phyloP scores from a whole-genome alignment of 495 filamentous ascomycete species.

The Trichoderma reesei region DNA sequence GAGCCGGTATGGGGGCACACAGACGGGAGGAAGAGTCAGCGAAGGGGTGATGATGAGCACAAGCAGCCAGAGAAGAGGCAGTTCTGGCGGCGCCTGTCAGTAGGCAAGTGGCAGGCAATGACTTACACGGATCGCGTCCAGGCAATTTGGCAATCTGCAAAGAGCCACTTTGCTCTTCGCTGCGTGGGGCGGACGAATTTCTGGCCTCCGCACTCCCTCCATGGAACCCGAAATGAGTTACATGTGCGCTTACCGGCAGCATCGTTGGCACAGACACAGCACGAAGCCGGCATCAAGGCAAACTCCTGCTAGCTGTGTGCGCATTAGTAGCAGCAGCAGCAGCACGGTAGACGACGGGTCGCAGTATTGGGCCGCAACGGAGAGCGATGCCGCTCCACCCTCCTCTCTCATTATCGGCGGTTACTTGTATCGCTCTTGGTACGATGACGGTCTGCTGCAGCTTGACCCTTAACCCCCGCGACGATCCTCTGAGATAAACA shows the following conservation, averaged over 20 bases:
- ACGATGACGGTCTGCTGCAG: conserved; percentile 8
- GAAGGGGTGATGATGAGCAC: too few relatives aligned
- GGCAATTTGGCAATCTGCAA: not conserved
- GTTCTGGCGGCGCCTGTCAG: not conserved
- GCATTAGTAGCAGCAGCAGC: not conserved
- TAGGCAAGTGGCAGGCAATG: conserved; percentile 2
- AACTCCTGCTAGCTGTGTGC: not conserved
- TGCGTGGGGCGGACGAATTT: not conserved
- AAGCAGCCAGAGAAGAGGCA: not conserved
- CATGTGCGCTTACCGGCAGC: not conserved
- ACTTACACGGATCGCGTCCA: not conserved
- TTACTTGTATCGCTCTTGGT: not conserved
- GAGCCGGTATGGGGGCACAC: not conserved
- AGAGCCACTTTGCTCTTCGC: not conserved
- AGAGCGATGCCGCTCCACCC: not conserved
- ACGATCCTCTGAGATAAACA: conserved; percentile 2
- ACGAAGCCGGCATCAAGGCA: not conserved
- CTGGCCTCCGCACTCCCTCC: not conserved
- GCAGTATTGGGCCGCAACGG: not conserved
- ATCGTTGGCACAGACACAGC: not conserved
- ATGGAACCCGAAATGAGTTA: not conserved
- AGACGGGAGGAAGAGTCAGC: too few relatives aligned
- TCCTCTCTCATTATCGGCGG: not conserved
- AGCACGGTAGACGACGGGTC: not conserved
- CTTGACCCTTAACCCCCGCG: not conserved